Evolutionary conservation across 73 alveolate species (phyloP), one percentile per base, ranked within the genome.

Genomic region (Durusdinium trenchii): DNA sequence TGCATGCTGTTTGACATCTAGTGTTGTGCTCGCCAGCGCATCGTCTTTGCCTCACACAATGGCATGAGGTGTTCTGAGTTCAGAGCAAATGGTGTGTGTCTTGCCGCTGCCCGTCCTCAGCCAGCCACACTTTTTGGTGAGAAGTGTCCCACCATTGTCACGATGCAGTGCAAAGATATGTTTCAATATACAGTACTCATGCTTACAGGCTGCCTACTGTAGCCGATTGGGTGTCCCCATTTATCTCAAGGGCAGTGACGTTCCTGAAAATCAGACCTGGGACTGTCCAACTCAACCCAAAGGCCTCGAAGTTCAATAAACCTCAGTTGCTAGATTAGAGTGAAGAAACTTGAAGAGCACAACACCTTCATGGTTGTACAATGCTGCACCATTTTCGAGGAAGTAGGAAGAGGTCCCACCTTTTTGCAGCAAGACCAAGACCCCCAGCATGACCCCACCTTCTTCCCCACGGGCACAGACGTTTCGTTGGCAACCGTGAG

Each of bases 91-190:
- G 79, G 98, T 93, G 82, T 75, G 51, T 16, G 98, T 93, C 75
- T 93, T 93, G 83, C 98, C 98, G 30, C 98, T 93, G 48, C 98
- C 98, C 1, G 98, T 93, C 98, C 97, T 90, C 51, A 78, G 87
- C 73, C 18, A 57, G 69, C 32, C 69, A 16, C n/a, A n/a, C n/a
- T n/a, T n/a, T n/a, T n/a, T n/a, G n/a, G n/a, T n/a, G n/a, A n/a
- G n/a, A n/a, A n/a, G n/a, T n/a, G n/a, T n/a, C n/a, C n/a, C n/a
- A n/a, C n/a, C n/a, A n/a, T n/a, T n/a, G n/a, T n/a, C n/a, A n/a
- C n/a, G n/a, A n/a, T n/a, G n/a, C n/a, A n/a, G n/a, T n/a, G n/a
- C n/a, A n/a, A n/a, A n/a, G n/a, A n/a, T n/a, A n/a, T n/a, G n/a
- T n/a, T n/a, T n/a, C n/a, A n/a, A n/a, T n/a, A n/a, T n/a, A n/a